These are phyloP conservation scores for Scheffersomyces stipitis DNA, from an alignment of 805 yeast species.

Conservation along the genomic window DNA sequence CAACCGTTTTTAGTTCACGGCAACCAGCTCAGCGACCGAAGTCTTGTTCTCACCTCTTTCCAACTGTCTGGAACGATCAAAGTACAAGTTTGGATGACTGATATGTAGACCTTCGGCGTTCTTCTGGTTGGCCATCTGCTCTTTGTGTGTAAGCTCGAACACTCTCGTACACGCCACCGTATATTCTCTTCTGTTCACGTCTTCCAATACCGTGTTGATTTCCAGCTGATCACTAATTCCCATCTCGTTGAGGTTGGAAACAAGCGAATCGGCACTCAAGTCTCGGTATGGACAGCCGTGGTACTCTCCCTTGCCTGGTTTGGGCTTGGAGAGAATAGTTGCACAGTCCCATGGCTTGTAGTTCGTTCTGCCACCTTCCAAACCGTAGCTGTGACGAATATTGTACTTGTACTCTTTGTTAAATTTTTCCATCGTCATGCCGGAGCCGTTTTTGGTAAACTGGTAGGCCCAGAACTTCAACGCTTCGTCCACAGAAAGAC, in stretches of 20 bases:
- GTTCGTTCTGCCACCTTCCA: conserved; percentile 85
- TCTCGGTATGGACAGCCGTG: conserved; percentile 96
- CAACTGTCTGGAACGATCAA: conserved; percentile 68
- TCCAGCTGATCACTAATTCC: conserved; percentile 62
- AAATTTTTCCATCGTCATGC: conserved; percentile 68
- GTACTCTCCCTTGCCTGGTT: conserved; percentile 64
- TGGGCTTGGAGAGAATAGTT: conserved; percentile 68
- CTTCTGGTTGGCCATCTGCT: conserved; percentile 34
- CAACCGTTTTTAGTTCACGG: too few species aligned
- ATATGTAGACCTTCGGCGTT: conserved; percentile 58
- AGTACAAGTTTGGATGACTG: conserved; percentile 85
- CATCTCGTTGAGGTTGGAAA: conserved; percentile 55
- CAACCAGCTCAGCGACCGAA: too few species aligned
- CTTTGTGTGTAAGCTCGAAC: conserved; percentile 68
- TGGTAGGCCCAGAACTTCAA: conserved; percentile 77
- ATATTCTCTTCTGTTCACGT: conserved; percentile 66
- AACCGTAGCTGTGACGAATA: conserved; percentile 85
- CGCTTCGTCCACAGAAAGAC: conserved; percentile 85
- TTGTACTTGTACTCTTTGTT: conserved; percentile 87
- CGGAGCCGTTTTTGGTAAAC: conserved; percentile 55
- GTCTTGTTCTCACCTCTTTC: conserved; percentile 27
- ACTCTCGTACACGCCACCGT: conserved; percentile 89
- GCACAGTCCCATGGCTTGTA: conserved; percentile 86
- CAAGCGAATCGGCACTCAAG: conserved; percentile 62
- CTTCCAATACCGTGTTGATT: conserved; percentile 62